phyloP scores from a whole-genome alignment of 768 basidiomycete genomes.

The Boletus subcaerulescens region DNA sequence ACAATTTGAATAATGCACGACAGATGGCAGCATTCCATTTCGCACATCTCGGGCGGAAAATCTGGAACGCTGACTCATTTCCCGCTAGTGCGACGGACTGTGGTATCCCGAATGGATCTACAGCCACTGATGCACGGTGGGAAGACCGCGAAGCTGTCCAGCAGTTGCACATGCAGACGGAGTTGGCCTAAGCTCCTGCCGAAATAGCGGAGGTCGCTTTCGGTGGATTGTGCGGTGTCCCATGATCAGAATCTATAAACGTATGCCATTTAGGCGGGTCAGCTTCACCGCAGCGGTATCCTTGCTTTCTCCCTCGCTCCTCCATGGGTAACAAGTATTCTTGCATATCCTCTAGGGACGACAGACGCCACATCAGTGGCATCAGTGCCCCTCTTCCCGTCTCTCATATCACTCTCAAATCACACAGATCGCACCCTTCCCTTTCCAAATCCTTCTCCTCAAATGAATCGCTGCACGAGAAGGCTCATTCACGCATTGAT shows the following conservation, averaged over 20 bases:
- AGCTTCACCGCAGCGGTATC: not conserved
- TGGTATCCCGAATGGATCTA: not conserved
- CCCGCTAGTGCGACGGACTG: not conserved
- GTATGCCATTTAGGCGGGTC: not conserved
- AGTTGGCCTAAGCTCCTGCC: not conserved
- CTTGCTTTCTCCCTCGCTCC: not conserved
- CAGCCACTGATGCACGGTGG: conserved; percentile 7
- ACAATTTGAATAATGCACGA: not conserved
- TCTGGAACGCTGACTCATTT: not conserved
- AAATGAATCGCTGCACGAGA: conserved; percentile 41
- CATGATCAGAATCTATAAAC: conserved; percentile 16
- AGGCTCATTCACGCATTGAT: conserved; percentile 15
- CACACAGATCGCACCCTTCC: conserved; percentile 35
- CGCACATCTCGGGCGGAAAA: not conserved
- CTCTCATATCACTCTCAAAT: conserved; percentile 40
- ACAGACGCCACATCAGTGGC: conserved; percentile 2
- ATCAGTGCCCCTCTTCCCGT: conserved; percentile 11
- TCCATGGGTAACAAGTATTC: conserved; percentile 34
- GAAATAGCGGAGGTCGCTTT: not conserved
- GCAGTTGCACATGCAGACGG: not conserved
- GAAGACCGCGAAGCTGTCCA: not conserved
- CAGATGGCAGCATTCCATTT: not conserved
- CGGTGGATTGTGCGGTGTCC: not conserved
- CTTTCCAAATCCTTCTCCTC: conserved; percentile 36
- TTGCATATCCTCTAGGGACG: conserved; percentile 9